Base-by-base conservation (phyloP, 306 rosid genomes). In the Gillenia trifoliata region DNA sequence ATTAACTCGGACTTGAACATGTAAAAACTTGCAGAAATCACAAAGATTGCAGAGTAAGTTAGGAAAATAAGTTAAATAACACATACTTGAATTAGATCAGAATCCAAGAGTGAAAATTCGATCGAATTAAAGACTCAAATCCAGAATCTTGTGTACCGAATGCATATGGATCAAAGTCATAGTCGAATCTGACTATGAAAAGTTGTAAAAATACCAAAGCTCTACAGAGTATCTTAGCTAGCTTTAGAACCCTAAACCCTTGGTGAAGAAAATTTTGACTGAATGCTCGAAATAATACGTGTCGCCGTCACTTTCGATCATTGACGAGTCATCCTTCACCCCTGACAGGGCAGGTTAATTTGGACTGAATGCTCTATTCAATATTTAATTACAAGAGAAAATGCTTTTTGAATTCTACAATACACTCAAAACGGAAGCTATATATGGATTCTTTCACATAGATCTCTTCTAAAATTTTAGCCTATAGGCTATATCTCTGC, bases 281-380 rank as follows among this genome's bases (percentile, higher is more conserved):
- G 41, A 45, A 5, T 15, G n/a, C n/a, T n/a, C n/a, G n/a, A n/a
- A n/a, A n/a, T n/a, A n/a, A n/a, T n/a, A n/a, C n/a, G n/a, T n/a
- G n/a, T n/a, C 72, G 78, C 76, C 96, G 77, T 92, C 98, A 23
- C 98, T 52, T 63, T 0, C 91, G 91, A 80, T 90, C 98, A 93
- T 90, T 31, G 71, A 78, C 89, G 61, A 63, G 89, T 88, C 88
- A 82, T 85, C 88, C 67, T 54, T 76, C 89, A 88, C 88, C 89
- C 92, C 96, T 90, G 93, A 87, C 96, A 89, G 91, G 87, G 85
- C 88, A 73, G 88, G 84, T 74, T 72, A 0, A 0, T 0, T 0
- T 0, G 0, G 0, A 0, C n/a, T n/a, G 17, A 45, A 45, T 15
- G 60, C 26, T 22, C 15, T 9, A 23, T 55, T 22, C 61, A 55